Evolutionary conservation across 768 basidiomycete species (phyloP), one percentile per base, ranked within the genome.

Genomic region (Leccinum longicurvipes): DNA sequence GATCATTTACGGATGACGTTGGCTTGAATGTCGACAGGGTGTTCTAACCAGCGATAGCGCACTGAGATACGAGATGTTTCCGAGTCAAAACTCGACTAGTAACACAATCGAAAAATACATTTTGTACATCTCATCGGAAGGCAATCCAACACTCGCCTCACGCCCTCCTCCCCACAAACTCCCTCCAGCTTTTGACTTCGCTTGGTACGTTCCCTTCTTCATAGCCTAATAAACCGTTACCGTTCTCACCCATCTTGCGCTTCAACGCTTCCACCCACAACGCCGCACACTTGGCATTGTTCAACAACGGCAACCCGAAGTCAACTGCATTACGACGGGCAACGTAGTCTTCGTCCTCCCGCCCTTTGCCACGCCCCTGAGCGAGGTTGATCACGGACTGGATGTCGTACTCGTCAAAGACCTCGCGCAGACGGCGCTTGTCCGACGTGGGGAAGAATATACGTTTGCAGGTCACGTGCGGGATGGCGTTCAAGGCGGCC

Each of bases 391-490:
- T 85, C 42, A 99, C 97, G 47, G 85, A 87, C 66, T 93, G 89
- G 63, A 99, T 96, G 61, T 98, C 91, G 71, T 88, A 89, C 72
- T 96, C 90, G 70, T 93, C 91, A 59, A 92, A 95, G 12, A 96
- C 96, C 69, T 93, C 88, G 32, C 92, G 87, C 15, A 98, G 79
- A 72, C 91, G 93, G 47, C 97, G 82, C 80, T 99, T 98, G 75
- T 99, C 97, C 60, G 91, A 86, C 49, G 89, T 89, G 5, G 97
- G 97, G 87, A 99, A 96, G 76, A 93, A 84, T 66, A 99, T 98
- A 56, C 88, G 87, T 77, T 93, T 89, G 53, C 85, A 91, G 12
- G 76, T 73, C 21, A 97, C 82, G 67, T 93, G 86, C 7, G 87
- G 85, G 49, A 93, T 78, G 56, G 74, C 72, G 67, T 92, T 93